Evolutionary conservation across 2,329 filamentous ascomycete species (phyloP).

Genomic region (Capronia epimyces): DNA sequence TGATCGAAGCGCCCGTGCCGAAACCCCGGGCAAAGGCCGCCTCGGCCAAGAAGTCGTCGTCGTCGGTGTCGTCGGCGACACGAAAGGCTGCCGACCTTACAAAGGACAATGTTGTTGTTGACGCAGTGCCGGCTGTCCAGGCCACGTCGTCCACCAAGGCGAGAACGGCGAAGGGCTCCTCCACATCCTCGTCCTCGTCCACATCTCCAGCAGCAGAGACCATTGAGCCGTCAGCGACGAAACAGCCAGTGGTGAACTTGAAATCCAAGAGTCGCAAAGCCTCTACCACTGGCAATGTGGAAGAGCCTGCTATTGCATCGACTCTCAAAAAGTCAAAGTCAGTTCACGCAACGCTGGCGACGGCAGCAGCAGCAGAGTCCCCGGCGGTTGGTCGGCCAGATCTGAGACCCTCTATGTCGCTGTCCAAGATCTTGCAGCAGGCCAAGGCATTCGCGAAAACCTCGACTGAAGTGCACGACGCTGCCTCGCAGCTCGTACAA

Average conservation of each 20-base stretch:
- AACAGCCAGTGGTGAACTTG: neutral
- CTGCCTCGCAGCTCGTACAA: neutral
- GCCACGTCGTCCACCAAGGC: no score
- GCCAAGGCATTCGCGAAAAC: conserved; percentile 10
- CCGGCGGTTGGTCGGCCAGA: neutral
- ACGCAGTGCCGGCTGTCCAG: no score
- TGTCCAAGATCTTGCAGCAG: conserved; percentile 17
- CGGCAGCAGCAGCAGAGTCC: neutral
- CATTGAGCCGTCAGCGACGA: neutral
- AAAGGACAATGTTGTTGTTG: neutral
- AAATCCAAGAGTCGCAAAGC: neutral
- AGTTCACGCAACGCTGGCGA: neutral
- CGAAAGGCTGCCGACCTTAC: no score
- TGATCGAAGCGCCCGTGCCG: neutral
- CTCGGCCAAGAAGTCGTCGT: conserved; percentile 8
- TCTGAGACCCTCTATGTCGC: neutral
- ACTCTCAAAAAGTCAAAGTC: neutral
- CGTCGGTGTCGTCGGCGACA: neutral
- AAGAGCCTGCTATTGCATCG: neutral
- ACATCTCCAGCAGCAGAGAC: neutral
- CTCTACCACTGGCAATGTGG: neutral
- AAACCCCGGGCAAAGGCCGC: neutral
- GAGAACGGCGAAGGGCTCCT: no score
- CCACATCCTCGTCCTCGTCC: no score
- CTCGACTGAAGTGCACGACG: conserved; percentile 7